Conservation (phyloP, 202 grass and related monocot genomes). For the Saccharum hybrid region DNA sequence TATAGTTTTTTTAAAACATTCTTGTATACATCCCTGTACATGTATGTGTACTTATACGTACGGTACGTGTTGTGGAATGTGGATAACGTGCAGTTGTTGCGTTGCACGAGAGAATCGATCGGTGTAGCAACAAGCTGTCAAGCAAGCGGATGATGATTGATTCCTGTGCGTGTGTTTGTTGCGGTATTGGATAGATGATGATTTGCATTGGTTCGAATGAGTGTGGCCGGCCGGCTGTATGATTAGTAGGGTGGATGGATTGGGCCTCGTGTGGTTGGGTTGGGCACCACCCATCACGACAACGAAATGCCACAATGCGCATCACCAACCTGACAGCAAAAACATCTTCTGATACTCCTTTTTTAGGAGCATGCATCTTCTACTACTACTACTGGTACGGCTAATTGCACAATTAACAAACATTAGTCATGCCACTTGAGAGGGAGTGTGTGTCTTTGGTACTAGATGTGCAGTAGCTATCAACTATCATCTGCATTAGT, state of each 20-base stretch:
- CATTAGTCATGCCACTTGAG: background rate
- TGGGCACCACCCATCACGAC: conserved; percentile 44
- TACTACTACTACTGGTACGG: background rate
- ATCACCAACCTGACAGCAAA: conserved; percentile 30
- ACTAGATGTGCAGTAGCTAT: background rate
- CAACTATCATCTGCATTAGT: background rate
- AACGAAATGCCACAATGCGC: conserved; percentile 33
- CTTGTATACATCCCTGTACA: background rate
- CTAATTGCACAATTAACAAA: background rate
- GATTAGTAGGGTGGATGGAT: conserved; percentile 26
- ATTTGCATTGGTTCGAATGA: conserved; percentile 16
- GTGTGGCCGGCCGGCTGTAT: conserved; percentile 10
- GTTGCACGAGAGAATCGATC: conserved; percentile 15
- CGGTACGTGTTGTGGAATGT: conserved; percentile 17
- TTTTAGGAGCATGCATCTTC: background rate
- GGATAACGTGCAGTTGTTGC: conserved; percentile 18
- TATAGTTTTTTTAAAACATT: too few relatives aligned
- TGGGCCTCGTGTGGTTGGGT: conserved; percentile 42
- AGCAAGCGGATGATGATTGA: background rate
- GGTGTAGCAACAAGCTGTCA: conserved; percentile 19
- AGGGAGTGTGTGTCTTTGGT: background rate
- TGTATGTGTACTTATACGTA: conserved; percentile 37
- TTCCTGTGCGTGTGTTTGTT: conserved; percentile 21
- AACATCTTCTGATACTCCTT: background rate
- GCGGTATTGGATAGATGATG: background rate